phyloP scores from a whole-genome alignment of 345 rosid genomes.

The Gossypium herbaceum region DNA sequence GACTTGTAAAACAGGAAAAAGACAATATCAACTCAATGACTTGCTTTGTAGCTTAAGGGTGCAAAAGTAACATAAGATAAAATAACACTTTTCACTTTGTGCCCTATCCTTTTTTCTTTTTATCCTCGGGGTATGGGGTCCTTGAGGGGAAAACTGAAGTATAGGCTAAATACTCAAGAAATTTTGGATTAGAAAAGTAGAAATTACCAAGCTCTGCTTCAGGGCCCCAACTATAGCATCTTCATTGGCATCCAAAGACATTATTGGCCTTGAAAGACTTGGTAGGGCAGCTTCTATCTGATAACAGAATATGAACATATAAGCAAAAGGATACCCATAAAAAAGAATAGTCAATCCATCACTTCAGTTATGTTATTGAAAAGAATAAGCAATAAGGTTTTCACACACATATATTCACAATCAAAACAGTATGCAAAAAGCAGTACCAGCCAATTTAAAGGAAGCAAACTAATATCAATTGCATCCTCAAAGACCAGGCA shows the following conservation, averaged over 20 bases:
- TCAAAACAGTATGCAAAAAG: slow-evolving; percentile 6
- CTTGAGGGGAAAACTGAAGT: not conserved
- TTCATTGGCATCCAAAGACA: slow-evolving; percentile 96
- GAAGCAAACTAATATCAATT: not conserved
- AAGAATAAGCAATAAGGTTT: not conserved
- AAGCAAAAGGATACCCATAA: not conserved
- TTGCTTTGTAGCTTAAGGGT: not conserved
- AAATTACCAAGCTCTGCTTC: slow-evolving; percentile 86
- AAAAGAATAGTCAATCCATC: not conserved
- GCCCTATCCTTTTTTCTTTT: not conserved
- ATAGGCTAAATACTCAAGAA: not conserved
- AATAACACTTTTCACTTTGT: not conserved
- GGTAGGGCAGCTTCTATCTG: slow-evolving; percentile 96
- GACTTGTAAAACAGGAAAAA: not conserved
- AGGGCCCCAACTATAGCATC: slow-evolving; percentile 90
- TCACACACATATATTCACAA: not conserved
- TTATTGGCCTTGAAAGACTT: slow-evolving; percentile 80
- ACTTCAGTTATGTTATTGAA: not conserved
- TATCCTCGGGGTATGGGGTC: not conserved
- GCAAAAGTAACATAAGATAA: not conserved
- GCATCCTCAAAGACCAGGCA: not conserved
- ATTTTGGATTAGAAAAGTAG: slow-evolving; percentile 12
- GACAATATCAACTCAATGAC: not conserved
- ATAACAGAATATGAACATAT: slow-evolving; percentile 23
- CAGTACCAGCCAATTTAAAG: slow-evolving; percentile 1